Conservation (phyloP, 2,329 filamentous ascomycete species). For the Atkinsonella texensis region DNA sequence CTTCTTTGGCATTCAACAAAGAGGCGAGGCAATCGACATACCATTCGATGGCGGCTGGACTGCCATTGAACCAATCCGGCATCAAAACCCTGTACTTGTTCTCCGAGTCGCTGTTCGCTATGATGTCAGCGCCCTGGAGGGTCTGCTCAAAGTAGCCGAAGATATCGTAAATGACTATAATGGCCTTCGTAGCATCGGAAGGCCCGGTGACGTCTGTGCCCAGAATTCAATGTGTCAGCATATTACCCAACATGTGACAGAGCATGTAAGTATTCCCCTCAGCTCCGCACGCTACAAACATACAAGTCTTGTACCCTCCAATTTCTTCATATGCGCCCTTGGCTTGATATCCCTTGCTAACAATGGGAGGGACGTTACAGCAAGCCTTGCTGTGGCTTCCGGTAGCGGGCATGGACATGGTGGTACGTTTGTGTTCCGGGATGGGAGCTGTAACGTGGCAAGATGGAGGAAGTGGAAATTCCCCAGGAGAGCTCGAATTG, state of each 20-base stretch:
- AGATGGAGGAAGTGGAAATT: background rate
- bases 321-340: slow-evolving; percentile 46
- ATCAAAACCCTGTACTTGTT: slow-evolving; percentile 77
- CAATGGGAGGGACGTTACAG: slow-evolving; percentile 46
- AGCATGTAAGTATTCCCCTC: background rate
- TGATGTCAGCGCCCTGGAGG: slow-evolving; percentile 57
- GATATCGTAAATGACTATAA: slow-evolving; percentile 54
- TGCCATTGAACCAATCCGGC: slow-evolving; percentile 80
- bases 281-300: slow-evolving; percentile 4
- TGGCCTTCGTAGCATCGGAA: slow-evolving; percentile 39
- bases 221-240: background rate
- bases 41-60: slow-evolving; percentile 46
- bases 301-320: slow-evolving; percentile 42
- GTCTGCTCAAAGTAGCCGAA: slow-evolving; percentile 62
- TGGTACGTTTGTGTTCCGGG: slow-evolving; percentile 15
- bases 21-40: slow-evolving; percentile 10
- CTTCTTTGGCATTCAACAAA: background rate
- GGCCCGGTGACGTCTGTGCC: slow-evolving; percentile 34
- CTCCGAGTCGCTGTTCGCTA: slow-evolving; percentile 41
- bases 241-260: background rate
- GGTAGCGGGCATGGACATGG: slow-evolving; percentile 39
- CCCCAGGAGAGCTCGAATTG: no score
- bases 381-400: slow-evolving; percentile 44
- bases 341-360: slow-evolving; percentile 39
- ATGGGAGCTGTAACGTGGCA: background rate